Evolutionary conservation across 371 early-diverging fungal genomes (phyloP).

Genomic region (Apophysomyces sp.): DNA sequence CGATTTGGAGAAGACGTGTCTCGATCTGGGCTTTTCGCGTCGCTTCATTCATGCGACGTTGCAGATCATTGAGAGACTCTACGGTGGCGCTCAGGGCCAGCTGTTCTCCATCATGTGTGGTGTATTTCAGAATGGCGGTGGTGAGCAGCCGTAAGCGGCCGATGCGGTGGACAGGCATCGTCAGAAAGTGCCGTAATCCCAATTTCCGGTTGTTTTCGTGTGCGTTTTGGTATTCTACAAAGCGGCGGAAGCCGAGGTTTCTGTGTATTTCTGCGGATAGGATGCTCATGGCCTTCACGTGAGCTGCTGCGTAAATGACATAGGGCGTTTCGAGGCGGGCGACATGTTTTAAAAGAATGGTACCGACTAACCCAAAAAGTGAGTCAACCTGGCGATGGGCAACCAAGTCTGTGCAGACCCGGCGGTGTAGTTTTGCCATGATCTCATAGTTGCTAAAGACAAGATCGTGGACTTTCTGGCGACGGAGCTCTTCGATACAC

Average conservation of each 20-base stretch:
- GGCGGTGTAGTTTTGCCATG: conserved; percentile 20
- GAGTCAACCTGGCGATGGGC: background rate
- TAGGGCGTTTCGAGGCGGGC: conserved; percentile 12
- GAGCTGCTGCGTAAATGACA: conserved; percentile 13
- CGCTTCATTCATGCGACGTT: conserved; percentile 31
- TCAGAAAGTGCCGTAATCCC: conserved; percentile 33
- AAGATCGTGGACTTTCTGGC: conserved; percentile 25
- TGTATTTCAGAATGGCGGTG: conserved; percentile 31
- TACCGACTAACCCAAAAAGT: conserved; percentile 2
- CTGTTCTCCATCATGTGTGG: conserved; percentile 26
- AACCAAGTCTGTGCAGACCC: conserved; percentile 13
- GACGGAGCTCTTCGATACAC: conserved; percentile 12
- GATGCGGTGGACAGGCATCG: conserved; percentile 34
- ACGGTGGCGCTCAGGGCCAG: conserved; percentile 25
- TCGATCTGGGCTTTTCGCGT: conserved; percentile 17
- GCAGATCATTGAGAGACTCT: conserved; percentile 21
- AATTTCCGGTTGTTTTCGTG: conserved; percentile 24
- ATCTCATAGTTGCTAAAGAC: conserved; percentile 32
- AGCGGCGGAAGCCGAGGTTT: conserved; percentile 19
- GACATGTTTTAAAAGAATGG: conserved; percentile 8
- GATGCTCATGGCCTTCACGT: conserved; percentile 11
- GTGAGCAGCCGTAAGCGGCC: conserved; percentile 31
- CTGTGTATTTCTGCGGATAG: conserved; percentile 15
- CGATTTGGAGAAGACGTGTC: conserved; percentile 24
- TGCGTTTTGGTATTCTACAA: conserved; percentile 20